Percentiles rank a stretch among this genome's conserved stretches.
phyloP scores from a whole-genome alignment of 2,329 filamentous ascomycete genomes.

The Helotiales sp. region DNA sequence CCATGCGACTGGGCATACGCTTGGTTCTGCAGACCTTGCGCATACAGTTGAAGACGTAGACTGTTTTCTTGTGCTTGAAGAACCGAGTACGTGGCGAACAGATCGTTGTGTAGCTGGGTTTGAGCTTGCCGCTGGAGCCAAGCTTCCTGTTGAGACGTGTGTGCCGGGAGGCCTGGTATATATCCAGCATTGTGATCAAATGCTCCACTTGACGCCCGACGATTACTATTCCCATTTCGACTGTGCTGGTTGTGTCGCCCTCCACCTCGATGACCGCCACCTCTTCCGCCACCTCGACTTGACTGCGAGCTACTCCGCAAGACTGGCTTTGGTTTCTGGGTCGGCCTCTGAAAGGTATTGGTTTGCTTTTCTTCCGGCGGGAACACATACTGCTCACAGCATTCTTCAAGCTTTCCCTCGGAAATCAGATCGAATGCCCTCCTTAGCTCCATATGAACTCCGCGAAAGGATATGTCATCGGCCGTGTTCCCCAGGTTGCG shows the following conservation, averaged over 20 bases:
- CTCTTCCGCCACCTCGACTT: constrained; percentile 41
- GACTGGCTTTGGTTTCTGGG: constrained; percentile 56
- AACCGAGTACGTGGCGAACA: constrained; percentile 45
- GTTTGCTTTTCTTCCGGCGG: constrained; percentile 70
- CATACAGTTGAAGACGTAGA: constrained; percentile 52
- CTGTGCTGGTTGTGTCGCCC: constrained; percentile 36
- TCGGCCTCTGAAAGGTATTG: constrained; percentile 58
- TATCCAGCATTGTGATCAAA: constrained; percentile 39
- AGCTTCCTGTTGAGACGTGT: constrained; percentile 39
- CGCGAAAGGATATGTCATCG: constrained; percentile 91
- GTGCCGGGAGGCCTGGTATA: constrained; percentile 31
- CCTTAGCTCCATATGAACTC: constrained; percentile 86
- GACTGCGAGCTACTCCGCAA: constrained; percentile 64
- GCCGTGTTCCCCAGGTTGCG: constrained; percentile 96
- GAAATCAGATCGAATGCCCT: constrained; percentile 85
- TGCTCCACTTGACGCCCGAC: constrained; percentile 42
- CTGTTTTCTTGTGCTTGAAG: constrained; percentile 53
- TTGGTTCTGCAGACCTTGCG: constrained; percentile 47
- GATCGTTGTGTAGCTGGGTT: constrained; percentile 44
- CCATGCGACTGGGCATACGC: constrained; percentile 50
- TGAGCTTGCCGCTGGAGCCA: constrained; percentile 44
- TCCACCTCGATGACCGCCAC: constrained; percentile 34
- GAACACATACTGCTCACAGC: constrained; percentile 86
- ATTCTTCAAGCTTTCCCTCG: constrained; percentile 77
- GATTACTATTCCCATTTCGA: constrained; percentile 39